Conservation (phyloP, 1,284 basidiomycete species). For the Puccinia coronata region DNA sequence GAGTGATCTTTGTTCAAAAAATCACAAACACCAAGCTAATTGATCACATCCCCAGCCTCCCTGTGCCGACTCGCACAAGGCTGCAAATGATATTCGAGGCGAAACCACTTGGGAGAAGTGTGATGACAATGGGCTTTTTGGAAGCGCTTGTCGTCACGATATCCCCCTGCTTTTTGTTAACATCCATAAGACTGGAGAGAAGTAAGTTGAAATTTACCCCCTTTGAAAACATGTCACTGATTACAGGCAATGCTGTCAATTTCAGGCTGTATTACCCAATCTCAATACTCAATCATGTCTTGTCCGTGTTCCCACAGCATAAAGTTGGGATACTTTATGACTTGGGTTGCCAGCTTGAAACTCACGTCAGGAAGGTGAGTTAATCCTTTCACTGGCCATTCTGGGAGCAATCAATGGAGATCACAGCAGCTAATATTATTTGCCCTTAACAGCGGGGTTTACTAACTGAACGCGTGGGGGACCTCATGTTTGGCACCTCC, state of each 20-base stretch:
- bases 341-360: conserved; percentile 27
- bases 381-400: background rate
- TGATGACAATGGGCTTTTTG: conserved; percentile 24
- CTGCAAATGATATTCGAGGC: background rate
- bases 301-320: background rate
- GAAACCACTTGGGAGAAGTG: conserved; percentile 13
- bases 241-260: background rate
- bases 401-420: no score
- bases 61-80: conserved; percentile 3
- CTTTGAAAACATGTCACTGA: background rate
- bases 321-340: conserved; percentile 10
- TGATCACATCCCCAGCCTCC: background rate
- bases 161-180: conserved; percentile 2
- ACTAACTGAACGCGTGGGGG: background rate
- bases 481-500: background rate
- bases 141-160: conserved; percentile 11
- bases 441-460: background rate
- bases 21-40: no score
- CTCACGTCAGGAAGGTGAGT: conserved; percentile 15
- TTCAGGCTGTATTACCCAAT: conserved; percentile 28
- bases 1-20: background rate
- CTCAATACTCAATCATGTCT: background rate
- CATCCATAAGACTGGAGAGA: conserved; percentile 12
- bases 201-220: background rate
- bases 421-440: no score